Evolutionary conservation across 257 asterid genomes (phyloP).

Genomic region (Mentha longifolia): DNA sequence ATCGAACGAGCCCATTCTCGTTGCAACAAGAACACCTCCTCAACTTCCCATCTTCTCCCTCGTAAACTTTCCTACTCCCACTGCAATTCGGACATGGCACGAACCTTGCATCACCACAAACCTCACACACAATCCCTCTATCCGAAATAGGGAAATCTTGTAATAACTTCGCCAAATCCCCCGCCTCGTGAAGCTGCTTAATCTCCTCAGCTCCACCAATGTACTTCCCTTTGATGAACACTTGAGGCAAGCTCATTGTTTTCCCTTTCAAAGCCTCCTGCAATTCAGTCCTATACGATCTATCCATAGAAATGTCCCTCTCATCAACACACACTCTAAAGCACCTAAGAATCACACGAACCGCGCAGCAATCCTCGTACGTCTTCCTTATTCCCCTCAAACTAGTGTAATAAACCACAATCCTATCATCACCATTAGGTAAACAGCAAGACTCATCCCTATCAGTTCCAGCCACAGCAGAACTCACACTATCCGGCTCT

Average conservation of each 20-base stretch:
- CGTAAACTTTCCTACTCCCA: conserved; percentile 78
- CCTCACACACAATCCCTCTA: conserved; percentile 61
- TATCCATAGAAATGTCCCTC: conserved; percentile 89
- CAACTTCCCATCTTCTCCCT: conserved; percentile 58
- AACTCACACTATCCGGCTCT: conserved; percentile 29
- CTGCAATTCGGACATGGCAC: conserved; percentile 78
- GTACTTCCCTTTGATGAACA: conserved; percentile 68
- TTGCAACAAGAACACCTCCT: conserved; percentile 72
- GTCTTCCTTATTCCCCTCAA: conserved; percentile 91
- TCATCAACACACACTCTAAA: conserved; percentile 77
- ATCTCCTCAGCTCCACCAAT: conserved; percentile 86
- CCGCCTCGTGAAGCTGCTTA: conserved; percentile 71
- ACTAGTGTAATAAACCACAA: conserved; percentile 76
- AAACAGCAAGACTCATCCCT: conserved; percentile 44
- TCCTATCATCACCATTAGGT: conserved; percentile 50
- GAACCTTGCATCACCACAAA: conserved; percentile 92
- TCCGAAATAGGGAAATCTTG: conserved; percentile 62
- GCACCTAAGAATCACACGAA: conserved; percentile 69
- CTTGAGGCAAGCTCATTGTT: conserved; percentile 65
- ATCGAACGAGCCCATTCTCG: conserved; percentile 84
- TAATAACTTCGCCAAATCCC: conserved; percentile 68
- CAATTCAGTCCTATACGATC: conserved; percentile 72
- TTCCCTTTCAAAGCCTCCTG: conserved; percentile 64
- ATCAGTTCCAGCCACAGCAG: conserved; percentile 25
- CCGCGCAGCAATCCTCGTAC: conserved; percentile 75